Evolutionary conservation across 495 filamentous ascomycete species (phyloP).

Genomic region (Massariosphaeria phaeospora): DNA sequence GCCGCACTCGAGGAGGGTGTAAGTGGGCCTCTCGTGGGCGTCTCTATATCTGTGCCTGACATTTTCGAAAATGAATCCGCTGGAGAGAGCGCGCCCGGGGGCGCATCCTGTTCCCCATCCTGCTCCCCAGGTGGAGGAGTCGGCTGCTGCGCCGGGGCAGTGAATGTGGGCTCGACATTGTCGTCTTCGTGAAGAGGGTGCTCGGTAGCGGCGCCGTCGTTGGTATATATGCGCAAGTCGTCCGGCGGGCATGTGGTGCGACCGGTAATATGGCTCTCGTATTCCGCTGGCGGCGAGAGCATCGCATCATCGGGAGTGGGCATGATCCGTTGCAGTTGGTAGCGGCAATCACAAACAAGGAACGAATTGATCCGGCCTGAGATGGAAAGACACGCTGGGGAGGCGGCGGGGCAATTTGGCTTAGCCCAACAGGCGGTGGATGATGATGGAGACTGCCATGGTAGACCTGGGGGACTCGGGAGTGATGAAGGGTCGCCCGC

Average conservation of each 20-base stretch:
- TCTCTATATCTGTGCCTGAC: constrained; percentile 31
- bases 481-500: constrained; percentile 10
- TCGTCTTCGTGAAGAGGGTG: neutral
- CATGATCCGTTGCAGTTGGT: constrained; percentile 46
- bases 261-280: constrained; percentile 45
- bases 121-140: constrained; percentile 25
- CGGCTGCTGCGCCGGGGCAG: constrained; percentile 29
- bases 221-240: constrained; percentile 30
- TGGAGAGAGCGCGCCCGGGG: constrained; percentile 16
- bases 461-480: constrained; percentile 4
- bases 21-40: constrained; percentile 33
- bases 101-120: constrained; percentile 7
- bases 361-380: constrained; percentile 25
- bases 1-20: constrained; percentile 36
- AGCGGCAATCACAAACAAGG: constrained; percentile 22
- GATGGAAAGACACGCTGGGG: constrained; percentile 1
- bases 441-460: constrained; percentile 7
- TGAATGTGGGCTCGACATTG: constrained; percentile 1
- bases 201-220: neutral
- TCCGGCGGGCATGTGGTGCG: constrained; percentile 59
- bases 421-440: constrained; percentile 7
- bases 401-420: neutral
- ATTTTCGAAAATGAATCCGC: constrained; percentile 13
- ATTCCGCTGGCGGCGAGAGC: constrained; percentile 44
- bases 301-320: constrained; percentile 54